Percentiles rank a stretch among this genome's conserved stretches.
Evolutionary conservation across 345 rosid species (phyloP).

Genomic region (Viola odorata): DNA sequence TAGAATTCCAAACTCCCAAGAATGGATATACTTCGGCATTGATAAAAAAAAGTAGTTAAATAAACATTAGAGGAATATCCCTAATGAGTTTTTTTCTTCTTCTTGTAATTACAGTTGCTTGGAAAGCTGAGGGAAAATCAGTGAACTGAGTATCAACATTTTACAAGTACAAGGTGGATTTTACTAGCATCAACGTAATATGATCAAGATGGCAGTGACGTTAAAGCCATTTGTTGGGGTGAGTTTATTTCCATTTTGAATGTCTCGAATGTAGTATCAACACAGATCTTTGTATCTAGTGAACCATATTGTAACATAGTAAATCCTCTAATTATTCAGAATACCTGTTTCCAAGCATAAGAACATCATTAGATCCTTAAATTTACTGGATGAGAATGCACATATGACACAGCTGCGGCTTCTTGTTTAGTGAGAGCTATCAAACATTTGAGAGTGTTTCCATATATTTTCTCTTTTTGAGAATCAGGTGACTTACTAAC

Average conservation of each 20-base stretch:
- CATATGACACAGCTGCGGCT: not conserved
- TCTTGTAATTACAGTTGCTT: not conserved
- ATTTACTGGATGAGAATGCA: not conserved
- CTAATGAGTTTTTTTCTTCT: too few relatives aligned
- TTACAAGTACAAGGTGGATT: not conserved
- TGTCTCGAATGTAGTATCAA: not conserved
- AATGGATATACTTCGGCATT: too few relatives aligned
- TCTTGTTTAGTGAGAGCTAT: not conserved
- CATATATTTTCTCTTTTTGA: not conserved
- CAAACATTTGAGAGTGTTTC: not conserved
- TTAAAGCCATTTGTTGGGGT: slow-evolving; percentile 2
- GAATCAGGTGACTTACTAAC: not conserved
- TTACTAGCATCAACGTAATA: too few relatives aligned
- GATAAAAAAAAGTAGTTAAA: too few relatives aligned
- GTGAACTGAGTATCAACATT: not conserved
- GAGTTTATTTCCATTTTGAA: slow-evolving; percentile 3
- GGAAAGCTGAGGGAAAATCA: not conserved
- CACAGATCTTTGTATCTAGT: not conserved
- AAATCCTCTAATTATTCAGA: not conserved
- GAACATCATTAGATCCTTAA: not conserved
- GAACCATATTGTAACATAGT: not conserved
- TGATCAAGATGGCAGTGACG: not conserved
- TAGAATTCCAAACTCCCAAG: too few relatives aligned
- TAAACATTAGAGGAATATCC: too few relatives aligned
- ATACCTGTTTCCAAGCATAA: not conserved